These are phyloP conservation scores for Lyophyllum decastes DNA, from an alignment of 768 basidiomycete genomes.

Conservation along the genomic window DNA sequence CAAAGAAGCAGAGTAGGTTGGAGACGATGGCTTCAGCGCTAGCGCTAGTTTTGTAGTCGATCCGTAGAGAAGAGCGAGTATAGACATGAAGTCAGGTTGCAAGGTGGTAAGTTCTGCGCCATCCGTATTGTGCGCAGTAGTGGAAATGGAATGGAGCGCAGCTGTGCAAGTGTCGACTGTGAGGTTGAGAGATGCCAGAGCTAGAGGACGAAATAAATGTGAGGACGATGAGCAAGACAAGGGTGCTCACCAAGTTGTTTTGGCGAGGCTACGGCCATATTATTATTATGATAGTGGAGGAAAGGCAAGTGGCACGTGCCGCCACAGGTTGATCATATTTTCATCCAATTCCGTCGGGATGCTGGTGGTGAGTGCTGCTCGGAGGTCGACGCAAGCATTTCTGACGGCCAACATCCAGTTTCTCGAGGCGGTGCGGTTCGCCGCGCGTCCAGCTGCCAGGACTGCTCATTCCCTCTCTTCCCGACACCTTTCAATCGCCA, in stretches of 20 bases:
- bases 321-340: not conserved
- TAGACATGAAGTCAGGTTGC: conserved; percentile 55
- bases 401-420: conserved; percentile 5
- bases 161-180: conserved; percentile 39
- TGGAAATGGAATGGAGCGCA: conserved; percentile 31
- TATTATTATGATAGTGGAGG: not conserved
- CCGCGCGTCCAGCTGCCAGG: conserved; percentile 10
- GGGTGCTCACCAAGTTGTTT: conserved; percentile 11
- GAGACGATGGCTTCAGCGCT: conserved; percentile 57
- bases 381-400: not conserved
- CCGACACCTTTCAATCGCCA: conserved; percentile 10
- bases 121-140: conserved; percentile 17
- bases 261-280: conserved; percentile 3
- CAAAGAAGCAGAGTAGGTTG: conserved; percentile 51
- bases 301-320: conserved; percentile 17
- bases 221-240: not conserved
- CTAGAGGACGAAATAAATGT: conserved; percentile 19
- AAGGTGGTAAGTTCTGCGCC: conserved; percentile 38
- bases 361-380: conserved; percentile 12
- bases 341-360: conserved; percentile 8
- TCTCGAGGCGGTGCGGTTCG: conserved; percentile 11
- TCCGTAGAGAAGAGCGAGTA: conserved; percentile 59
- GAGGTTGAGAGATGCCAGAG: conserved; percentile 30
- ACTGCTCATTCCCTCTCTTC: conserved; percentile 10
- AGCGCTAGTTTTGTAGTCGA: conserved; percentile 64